Conservation (phyloP, 768 basidiomycete genomes). For the Russula griseocarnosa region DNA sequence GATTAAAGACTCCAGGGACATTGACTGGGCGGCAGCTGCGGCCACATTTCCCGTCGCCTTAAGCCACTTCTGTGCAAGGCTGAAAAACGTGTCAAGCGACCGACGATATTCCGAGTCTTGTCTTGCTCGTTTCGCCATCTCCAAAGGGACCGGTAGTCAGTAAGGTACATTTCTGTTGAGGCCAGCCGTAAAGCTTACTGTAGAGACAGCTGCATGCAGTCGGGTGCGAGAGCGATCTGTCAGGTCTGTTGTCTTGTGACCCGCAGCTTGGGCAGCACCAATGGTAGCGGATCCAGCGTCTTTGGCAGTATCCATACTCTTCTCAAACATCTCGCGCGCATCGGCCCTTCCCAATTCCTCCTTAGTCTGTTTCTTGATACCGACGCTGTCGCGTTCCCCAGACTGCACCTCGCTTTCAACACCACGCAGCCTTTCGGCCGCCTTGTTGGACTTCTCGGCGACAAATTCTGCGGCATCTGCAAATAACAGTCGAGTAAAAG, state of each 20-base stretch:
- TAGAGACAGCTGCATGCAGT: slow-evolving; percentile 50
- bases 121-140: slow-evolving; percentile 62
- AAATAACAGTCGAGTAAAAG: slow-evolving; percentile 58
- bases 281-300: slow-evolving; percentile 54
- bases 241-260: slow-evolving; percentile 42
- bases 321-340: slow-evolving; percentile 54
- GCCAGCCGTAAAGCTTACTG: slow-evolving; percentile 37
- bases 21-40: slow-evolving; percentile 40
- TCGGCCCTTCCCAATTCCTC: slow-evolving; percentile 43
- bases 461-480: slow-evolving; percentile 63
- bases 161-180: no score
- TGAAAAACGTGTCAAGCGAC: slow-evolving; percentile 55
- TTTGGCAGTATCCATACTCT: slow-evolving; percentile 63
- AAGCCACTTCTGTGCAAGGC: slow-evolving; percentile 54
- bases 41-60: slow-evolving; percentile 49
- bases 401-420: slow-evolving; percentile 56
- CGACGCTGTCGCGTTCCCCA: slow-evolving; percentile 56
- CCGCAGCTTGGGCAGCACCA: slow-evolving; percentile 34
- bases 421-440: slow-evolving; percentile 51
- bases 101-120: slow-evolving; percentile 55
- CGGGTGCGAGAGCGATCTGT: slow-evolving; percentile 42
- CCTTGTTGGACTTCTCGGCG: slow-evolving; percentile 47
- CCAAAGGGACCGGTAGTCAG: slow-evolving; percentile 28
- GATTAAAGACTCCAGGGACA: slow-evolving; percentile 53
- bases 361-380: slow-evolving; percentile 50